Conservation (phyloP, 768 basidiomycete species). For the Kwoniella dejecticola region DNA sequence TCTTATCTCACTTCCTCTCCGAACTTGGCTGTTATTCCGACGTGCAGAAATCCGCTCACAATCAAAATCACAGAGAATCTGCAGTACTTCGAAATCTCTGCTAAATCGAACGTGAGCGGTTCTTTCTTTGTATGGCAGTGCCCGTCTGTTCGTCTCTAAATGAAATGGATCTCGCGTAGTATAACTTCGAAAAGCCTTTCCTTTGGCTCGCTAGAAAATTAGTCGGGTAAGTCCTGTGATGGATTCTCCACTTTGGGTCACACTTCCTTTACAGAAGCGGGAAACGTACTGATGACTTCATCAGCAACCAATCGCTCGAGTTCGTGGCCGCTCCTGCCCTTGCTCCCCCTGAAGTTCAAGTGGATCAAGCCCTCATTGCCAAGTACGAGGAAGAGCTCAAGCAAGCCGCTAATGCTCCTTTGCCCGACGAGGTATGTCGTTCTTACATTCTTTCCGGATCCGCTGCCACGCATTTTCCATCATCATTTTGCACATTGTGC, state of each 20-base stretch:
- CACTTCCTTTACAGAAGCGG: no score
- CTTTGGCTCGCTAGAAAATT: slow-evolving; percentile 98
- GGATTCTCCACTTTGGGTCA: not conserved
- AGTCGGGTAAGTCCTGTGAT: slow-evolving; percentile 73
- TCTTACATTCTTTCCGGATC: not conserved
- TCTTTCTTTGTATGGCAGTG: not conserved
- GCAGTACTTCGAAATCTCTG: slow-evolving; percentile 99
- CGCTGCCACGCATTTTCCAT: not conserved
- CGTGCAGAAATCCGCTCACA: no score
- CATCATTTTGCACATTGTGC: no score
- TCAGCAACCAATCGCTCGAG: slow-evolving; percentile 82
- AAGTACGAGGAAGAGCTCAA: slow-evolving; percentile 78
- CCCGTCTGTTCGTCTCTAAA: not conserved
- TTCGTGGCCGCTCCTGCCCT: slow-evolving; percentile 97
- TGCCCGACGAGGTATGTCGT: slow-evolving; percentile 80
- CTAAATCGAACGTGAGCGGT: slow-evolving; percentile 79
- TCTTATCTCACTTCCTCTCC: not conserved
- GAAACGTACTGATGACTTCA: not conserved
- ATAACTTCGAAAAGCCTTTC: slow-evolving; percentile 99
- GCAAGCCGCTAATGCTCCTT: slow-evolving; percentile 85
- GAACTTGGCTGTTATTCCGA: not conserved
- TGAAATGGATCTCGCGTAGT: slow-evolving; percentile 54
- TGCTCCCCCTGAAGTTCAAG: slow-evolving; percentile 85
- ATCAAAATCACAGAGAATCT: slow-evolving; percentile 81
- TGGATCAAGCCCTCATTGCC: slow-evolving; percentile 76